Evolutionary conservation across 345 rosid species (phyloP).

Genomic region (Bruguiera gymnorhiza): DNA sequence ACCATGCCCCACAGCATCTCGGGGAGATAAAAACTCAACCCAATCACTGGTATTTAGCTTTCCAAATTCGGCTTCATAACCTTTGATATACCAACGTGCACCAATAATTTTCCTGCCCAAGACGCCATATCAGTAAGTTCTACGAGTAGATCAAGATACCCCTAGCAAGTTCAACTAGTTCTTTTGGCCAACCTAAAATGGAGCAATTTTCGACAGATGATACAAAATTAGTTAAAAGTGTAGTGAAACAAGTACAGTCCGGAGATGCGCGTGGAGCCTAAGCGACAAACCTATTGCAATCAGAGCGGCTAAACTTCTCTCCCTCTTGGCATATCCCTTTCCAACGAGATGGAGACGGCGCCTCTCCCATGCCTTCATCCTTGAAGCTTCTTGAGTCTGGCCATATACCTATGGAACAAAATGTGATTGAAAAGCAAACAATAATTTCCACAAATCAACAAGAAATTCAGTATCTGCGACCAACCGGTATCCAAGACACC

Average conservation of each 20-base stretch:
- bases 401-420: constrained; percentile 15
- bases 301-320: constrained; percentile 12
- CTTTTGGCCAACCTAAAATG: not conserved
- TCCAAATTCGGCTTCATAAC: constrained; percentile 19
- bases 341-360: constrained; percentile 15
- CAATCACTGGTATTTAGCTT: constrained; percentile 9
- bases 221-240: not conserved
- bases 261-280: not conserved
- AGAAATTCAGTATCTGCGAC: not conserved
- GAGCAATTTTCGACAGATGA: not conserved
- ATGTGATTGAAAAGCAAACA: not conserved
- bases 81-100: constrained; percentile 23
- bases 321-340: constrained; percentile 21
- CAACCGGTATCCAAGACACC: constrained; percentile 55
- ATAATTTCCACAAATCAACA: not conserved
- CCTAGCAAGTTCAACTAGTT: not conserved
- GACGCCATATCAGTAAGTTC: not conserved
- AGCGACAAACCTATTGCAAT: constrained; percentile 16
- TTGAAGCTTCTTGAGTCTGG: constrained; percentile 20
- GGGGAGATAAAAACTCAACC: constrained; percentile 34
- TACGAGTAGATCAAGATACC: not conserved
- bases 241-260: not conserved
- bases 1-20: constrained; percentile 21
- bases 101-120: constrained; percentile 20
- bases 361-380: constrained; percentile 3